Evolutionary conservation across 73 alveolate species (phyloP).

Genomic region (Symbiodinium pilosum): DNA sequence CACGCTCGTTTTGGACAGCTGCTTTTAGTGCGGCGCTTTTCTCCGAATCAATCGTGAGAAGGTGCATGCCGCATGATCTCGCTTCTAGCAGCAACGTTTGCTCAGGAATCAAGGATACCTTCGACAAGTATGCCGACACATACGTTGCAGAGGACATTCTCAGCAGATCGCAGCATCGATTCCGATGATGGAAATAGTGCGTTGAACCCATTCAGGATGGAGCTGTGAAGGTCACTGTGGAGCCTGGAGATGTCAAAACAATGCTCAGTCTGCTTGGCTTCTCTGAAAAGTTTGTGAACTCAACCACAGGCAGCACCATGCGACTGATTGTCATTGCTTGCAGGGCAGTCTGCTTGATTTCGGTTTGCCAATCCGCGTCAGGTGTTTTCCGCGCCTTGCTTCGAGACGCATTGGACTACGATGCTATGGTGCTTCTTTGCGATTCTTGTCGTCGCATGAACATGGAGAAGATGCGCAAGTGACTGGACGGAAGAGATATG

Average conservation of each 20-base stretch:
- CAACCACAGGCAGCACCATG: slow-evolving; percentile 74
- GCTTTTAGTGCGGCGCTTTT: not conserved
- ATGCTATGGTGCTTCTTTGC: slow-evolving; percentile 59
- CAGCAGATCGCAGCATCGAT: no score
- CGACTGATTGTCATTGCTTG: no score
- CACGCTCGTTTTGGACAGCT: not conserved
- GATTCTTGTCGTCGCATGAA: slow-evolving; percentile 92
- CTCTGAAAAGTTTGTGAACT: slow-evolving; percentile 41
- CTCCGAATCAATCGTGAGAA: not conserved
- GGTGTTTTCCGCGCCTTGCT: slow-evolving; percentile 66
- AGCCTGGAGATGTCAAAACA: slow-evolving; percentile 13
- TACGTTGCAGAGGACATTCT: not conserved
- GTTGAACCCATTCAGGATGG: slow-evolving; percentile 8
- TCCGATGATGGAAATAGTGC: no score
- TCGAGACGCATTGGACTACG: slow-evolving; percentile 57
- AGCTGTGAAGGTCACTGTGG: slow-evolving; percentile 36
- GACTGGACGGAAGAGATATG: not conserved
- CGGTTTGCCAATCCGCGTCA: no score
- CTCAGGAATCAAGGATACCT: slow-evolving; percentile 43
- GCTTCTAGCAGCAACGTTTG: no score
- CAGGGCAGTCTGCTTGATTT: not conserved
- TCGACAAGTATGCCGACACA: slow-evolving; percentile 52
- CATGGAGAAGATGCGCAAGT: slow-evolving; percentile 83
- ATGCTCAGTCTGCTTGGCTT: slow-evolving; percentile 53
- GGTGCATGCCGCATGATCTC: no score